Conservation (phyloP, 805 yeast genomes). For the Cyberlindnera japonica region DNA sequence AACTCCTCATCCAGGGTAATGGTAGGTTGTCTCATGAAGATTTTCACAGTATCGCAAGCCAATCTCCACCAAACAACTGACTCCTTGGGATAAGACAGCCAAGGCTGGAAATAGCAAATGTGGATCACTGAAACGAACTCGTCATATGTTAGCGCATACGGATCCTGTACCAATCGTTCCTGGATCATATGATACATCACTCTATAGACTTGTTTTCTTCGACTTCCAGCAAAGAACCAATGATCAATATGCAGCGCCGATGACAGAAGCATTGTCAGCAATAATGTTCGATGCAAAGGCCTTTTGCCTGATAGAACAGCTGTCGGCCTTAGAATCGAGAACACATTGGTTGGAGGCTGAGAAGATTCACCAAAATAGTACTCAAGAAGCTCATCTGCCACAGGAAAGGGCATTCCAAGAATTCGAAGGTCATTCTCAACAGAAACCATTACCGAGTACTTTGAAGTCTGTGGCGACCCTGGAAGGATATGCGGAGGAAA, state of each 20-base stretch:
- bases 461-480: background rate
- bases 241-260: slow-evolving; percentile 24
- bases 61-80: slow-evolving; percentile 26
- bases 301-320: slow-evolving; percentile 20
- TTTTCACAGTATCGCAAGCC: slow-evolving; percentile 15
- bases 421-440: slow-evolving; percentile 11
- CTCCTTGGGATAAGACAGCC: slow-evolving; percentile 25
- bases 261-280: slow-evolving; percentile 19
- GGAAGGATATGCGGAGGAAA: too few species aligned
- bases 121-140: slow-evolving; percentile 22
- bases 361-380: slow-evolving; percentile 19
- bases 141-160: slow-evolving; percentile 16
- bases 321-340: slow-evolving; percentile 21
- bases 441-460: slow-evolving; percentile 13
- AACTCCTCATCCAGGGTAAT: slow-evolving; percentile 24
- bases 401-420: slow-evolving; percentile 17
- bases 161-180: slow-evolving; percentile 12
- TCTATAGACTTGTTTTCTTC: slow-evolving; percentile 19
- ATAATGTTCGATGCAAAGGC: slow-evolving; percentile 16
- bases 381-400: slow-evolving; percentile 25
- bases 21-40: slow-evolving; percentile 6
- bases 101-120: slow-evolving; percentile 25
- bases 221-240: slow-evolving; percentile 22
- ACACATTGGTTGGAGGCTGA: slow-evolving; percentile 22
- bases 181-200: slow-evolving; percentile 20